Percentiles rank a stretch among this genome's conserved stretches.
Conservation (phyloP, 2,329 filamentous ascomycete genomes). For the Claviceps humidiphila region DNA sequence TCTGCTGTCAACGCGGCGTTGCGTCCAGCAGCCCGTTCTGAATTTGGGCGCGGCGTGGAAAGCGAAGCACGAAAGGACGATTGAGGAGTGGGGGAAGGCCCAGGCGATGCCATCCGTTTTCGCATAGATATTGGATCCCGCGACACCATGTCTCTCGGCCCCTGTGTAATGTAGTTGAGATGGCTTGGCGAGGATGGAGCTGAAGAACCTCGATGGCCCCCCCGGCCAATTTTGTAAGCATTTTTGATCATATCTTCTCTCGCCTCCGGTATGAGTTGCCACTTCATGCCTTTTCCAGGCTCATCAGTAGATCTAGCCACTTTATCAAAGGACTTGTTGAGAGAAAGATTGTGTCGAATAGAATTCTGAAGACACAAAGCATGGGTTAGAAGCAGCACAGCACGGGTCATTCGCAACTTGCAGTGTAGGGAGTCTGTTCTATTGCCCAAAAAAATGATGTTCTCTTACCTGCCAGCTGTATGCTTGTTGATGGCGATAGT, state of each 20-base stretch:
- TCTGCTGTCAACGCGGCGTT: conserved; percentile 33
- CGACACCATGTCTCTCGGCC: conserved; percentile 40
- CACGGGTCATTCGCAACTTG: too few relatives aligned
- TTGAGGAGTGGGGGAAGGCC: conserved; percentile 43
- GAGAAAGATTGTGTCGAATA: conserved; percentile 87
- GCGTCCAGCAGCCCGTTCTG: conserved; percentile 24
- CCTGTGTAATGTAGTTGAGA: conserved; percentile 47
- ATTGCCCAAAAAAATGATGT: neutral
- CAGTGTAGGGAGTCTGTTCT: too few relatives aligned
- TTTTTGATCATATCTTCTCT: conserved; percentile 81
- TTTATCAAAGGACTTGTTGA: conserved; percentile 92
- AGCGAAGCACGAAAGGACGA: conserved; percentile 37
- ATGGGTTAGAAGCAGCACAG: neutral
- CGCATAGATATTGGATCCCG: conserved; percentile 37
- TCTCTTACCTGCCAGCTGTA: conserved; percentile 76
- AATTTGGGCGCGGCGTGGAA: conserved; percentile 44
- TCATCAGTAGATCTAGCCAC: conserved; percentile 86
- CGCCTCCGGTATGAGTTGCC: conserved; percentile 78
- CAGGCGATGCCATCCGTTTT: conserved; percentile 43
- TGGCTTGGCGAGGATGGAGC: conserved; percentile 55
- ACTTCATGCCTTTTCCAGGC: conserved; percentile 98
- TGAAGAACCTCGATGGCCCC: conserved; percentile 54
- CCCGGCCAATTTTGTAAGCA: conserved; percentile 45
- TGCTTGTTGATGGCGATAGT: conserved; percentile 66
- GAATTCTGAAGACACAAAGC: conserved; percentile 51